phyloP scores from a whole-genome alignment of 345 rosid species.

The Litchi chinensis region DNA sequence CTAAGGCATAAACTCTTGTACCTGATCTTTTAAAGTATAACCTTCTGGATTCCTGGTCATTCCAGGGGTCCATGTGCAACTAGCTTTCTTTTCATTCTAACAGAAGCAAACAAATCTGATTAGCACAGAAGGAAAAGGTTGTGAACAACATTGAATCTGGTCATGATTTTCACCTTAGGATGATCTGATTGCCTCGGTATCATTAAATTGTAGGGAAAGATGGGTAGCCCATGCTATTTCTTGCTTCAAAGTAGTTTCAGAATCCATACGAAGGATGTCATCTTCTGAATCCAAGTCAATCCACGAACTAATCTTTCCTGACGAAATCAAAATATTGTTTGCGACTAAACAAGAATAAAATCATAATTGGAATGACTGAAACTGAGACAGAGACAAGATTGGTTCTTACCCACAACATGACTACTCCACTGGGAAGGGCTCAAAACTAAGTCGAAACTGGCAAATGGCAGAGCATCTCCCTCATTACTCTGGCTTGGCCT shows the following conservation, averaged over 20 bases:
- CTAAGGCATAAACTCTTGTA: background rate
- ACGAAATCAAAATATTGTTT: background rate
- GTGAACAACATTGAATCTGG: background rate
- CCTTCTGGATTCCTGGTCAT: background rate
- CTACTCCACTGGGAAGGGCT: slow-evolving; percentile 97
- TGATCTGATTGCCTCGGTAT: background rate
- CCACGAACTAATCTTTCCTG: slow-evolving; percentile 94
- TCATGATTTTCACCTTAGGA: background rate
- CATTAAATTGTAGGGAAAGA: slow-evolving; percentile 77
- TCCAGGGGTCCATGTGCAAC: background rate
- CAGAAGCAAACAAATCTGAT: background rate
- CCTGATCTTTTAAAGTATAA: background rate
- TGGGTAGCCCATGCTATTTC: slow-evolving; percentile 97
- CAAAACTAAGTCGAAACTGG: slow-evolving; percentile 85
- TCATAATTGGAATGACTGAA: no score
- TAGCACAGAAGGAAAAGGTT: background rate
- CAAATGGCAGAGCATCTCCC: slow-evolving; percentile 61
- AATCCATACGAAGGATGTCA: slow-evolving; percentile 67
- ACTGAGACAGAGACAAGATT: no score
- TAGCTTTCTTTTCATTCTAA: background rate
- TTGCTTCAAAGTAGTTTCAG: slow-evolving; percentile 90
- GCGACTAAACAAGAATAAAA: background rate
- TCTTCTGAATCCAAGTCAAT: slow-evolving; percentile 96
- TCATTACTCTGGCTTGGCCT: slow-evolving; percentile 60
- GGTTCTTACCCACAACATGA: slow-evolving; percentile 82